Conservation (phyloP, 2,329 filamentous ascomycete genomes). For the Taxawa tesnikishii region DNA sequence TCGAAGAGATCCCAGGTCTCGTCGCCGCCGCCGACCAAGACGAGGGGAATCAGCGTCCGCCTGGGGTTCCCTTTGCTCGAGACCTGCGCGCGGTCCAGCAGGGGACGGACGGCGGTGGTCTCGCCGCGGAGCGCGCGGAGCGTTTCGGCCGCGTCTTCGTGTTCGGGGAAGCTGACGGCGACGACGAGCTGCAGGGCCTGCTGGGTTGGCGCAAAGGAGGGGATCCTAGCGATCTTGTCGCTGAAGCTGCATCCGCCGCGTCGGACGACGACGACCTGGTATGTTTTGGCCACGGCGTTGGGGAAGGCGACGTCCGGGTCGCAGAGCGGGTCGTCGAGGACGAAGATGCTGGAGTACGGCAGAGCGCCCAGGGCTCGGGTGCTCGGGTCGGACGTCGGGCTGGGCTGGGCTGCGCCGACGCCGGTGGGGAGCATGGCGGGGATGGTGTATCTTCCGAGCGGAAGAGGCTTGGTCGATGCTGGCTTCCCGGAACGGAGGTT, state of each 20-base stretch:
- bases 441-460: conserved; percentile 24
- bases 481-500: neutral
- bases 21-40: conserved; percentile 66
- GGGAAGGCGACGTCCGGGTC: conserved; percentile 36
- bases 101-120: conserved; percentile 53
- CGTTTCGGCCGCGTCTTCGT: conserved; percentile 20
- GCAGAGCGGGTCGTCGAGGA: conserved; percentile 60
- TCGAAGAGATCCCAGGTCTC: conserved; percentile 52
- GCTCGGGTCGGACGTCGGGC: conserved; percentile 43
- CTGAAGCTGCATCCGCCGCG: conserved; percentile 78
- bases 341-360: conserved; percentile 40
- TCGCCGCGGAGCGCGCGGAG: no score
- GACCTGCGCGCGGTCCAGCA: conserved; percentile 63
- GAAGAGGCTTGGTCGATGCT: neutral
- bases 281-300: conserved; percentile 33
- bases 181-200: conserved; percentile 67
- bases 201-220: conserved; percentile 48
- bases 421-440: conserved; percentile 44
- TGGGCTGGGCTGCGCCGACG: conserved; percentile 54
- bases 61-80: conserved; percentile 58
- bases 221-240: conserved; percentile 74
- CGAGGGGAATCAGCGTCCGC: conserved; percentile 63
- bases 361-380: conserved; percentile 24
- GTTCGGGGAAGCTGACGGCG: conserved; percentile 53
- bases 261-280: conserved; percentile 72